phyloP scores from a whole-genome alignment of 176 grass and related monocot species.

The Alopecurus myosuroides region DNA sequence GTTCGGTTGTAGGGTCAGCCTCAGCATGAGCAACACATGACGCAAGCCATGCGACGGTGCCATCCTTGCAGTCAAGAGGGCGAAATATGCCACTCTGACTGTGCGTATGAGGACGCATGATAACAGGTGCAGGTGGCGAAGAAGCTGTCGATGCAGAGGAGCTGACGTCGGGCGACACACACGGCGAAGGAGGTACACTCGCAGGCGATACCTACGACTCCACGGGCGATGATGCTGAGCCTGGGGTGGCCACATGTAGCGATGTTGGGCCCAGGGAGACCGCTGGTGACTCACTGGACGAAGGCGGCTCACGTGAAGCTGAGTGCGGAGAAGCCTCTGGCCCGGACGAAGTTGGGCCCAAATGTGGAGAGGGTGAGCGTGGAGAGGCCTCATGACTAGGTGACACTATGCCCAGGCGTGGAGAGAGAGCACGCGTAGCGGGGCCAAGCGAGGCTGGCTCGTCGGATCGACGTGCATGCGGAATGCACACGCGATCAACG shows the following conservation, averaged over 20 bases:
- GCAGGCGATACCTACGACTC: neutral
- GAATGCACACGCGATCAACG: neutral
- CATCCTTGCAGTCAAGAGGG: neutral
- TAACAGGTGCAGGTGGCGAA: neutral
- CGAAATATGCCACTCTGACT: neutral
- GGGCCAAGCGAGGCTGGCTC: neutral
- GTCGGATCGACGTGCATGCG: neutral
- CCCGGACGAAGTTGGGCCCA: neutral
- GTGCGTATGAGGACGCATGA: neutral
- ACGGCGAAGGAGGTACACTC: neutral
- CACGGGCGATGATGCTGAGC: too few species aligned
- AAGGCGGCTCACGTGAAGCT: neutral
- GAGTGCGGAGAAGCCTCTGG: neutral
- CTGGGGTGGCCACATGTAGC: too few species aligned
- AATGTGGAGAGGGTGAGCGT: too few species aligned
- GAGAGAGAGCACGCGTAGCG: neutral
- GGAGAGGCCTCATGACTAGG: too few species aligned
- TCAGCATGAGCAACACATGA: neutral
- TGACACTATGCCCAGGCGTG: too few species aligned
- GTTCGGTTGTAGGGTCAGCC: neutral
- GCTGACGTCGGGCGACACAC: neutral
- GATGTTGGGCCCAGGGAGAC: neutral
- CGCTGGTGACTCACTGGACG: neutral
- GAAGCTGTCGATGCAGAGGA: neutral
- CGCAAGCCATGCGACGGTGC: neutral